Base-by-base conservation (phyloP, 306 rosid genomes). In the Trifolium repens region DNA sequence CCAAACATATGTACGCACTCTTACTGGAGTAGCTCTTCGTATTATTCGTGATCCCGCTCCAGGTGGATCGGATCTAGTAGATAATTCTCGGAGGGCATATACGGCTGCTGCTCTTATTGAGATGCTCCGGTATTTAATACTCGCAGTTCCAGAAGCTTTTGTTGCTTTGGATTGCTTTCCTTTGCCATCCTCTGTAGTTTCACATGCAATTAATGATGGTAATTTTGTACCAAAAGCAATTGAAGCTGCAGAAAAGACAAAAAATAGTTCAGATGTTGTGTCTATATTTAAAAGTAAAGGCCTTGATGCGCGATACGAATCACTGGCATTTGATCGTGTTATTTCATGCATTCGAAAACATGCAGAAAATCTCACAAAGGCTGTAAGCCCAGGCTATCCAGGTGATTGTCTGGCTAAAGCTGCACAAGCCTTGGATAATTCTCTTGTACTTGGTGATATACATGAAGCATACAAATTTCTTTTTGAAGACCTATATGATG, bases 101-200 rank as follows among this genome's bases (percentile, higher is more conserved):
- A 89, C 96, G 7, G 81, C 88, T 55, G 83, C 91, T 84, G 90
- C 90, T 40, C 46, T 94, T 80, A 88, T 87, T 82, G 98, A 94
- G 88, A 91, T 94, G 98, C 90, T 94, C 43, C 94, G 90, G 24
- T 94, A 94, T 86, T 84, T 94, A 71, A 88, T 89, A 80, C 84
- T 88, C 69, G 86, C 90, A 60, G 93, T 86, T 57, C 97, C 98
- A 3, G 96, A 94, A 70, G 89, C 97, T 39, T 94, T 94, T 87
- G 98, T 94, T 64, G 89, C 96, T 68, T 77, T 91, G 86, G 97
- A 94, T 86, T 94, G 96, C 87, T 94, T 94, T 78, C 98, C 98
- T 7, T 81, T 94, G 69, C 97, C 96, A 63, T 79, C 89, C 11
- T 94, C 85, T 90, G 91, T 94, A 55, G 85, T 84, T 73, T 88